Evolutionary conservation across 495 filamentous ascomycete species (phyloP), one percentile per base, ranked within the genome.

Genomic region (Cryomyces minteri): DNA sequence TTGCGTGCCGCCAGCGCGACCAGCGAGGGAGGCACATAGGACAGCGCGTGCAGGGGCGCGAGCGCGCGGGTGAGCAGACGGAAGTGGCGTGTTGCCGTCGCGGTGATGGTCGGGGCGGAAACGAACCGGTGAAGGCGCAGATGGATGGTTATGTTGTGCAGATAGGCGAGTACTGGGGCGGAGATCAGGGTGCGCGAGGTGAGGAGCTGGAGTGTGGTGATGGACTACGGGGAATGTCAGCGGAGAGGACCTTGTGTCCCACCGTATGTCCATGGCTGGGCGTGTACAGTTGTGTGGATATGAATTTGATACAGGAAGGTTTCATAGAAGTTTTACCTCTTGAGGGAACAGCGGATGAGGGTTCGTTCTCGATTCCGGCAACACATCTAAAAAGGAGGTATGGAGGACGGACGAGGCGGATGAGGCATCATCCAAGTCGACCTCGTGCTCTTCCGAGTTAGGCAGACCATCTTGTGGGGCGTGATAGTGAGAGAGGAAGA

Each of bases 401-500:
- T 3, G 34, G 9, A 38, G 9, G 12, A 38, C 12, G 34, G 34
- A 38, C 34, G 34, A 38, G 9, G 34, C 34, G 9, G 34, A 38
- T 2, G 34, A 1, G 9, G 34, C 34, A 3, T 38, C 34, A 14
- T 38, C 3, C 34, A 9, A 38, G 9, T 38, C 34, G 7, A 7
- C 34, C 34, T 38, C 60, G 43, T 59, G 64, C 18, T 79, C 75
- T 51, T 90, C 80, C 2, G 83, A 58, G 48, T 88, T 76, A 1
- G 72, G 67, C 45, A 82, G 80, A 0, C 78, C 83, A 57, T 87
- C 76, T 11, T 76, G 71, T 4, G 71, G 66, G 32, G 79, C 69
- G 55, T 98, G 87, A 62, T 76, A 84, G 60, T 95, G 86, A 0
- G 85, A 88, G 12, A 98, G 76, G 55, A 88, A 83, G 48, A 96